phyloP scores from a whole-genome alignment of 495 filamentous ascomycete genomes.

The Hyaloscypha hepaticicola region DNA sequence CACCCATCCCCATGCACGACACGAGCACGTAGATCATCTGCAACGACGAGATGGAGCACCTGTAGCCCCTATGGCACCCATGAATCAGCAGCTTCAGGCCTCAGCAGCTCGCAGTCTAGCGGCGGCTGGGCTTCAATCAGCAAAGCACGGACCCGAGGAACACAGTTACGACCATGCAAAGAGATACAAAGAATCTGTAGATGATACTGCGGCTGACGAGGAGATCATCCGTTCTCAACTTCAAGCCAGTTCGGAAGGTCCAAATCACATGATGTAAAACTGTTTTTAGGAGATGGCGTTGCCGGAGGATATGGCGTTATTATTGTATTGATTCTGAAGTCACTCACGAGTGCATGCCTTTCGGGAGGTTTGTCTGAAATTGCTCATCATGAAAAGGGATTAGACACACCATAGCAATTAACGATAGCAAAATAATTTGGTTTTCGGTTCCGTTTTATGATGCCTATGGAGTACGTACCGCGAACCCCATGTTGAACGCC shows the following conservation, averaged over 20 bases:
- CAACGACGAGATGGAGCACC: constrained; percentile 23
- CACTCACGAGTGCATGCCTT: constrained; percentile 6
- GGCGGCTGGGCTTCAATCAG: constrained; percentile 31
- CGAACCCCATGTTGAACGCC: not conserved
- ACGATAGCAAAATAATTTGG: not conserved
- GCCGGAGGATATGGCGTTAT: not conserved
- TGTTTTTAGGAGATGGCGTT: constrained; percentile 8
- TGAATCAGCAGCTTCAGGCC: constrained; percentile 39
- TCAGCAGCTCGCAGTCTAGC: constrained; percentile 40
- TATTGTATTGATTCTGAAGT: not conserved
- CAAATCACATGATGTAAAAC: constrained; percentile 16
- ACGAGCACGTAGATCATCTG: constrained; percentile 21
- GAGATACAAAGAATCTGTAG: constrained; percentile 33
- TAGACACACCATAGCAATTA: not conserved
- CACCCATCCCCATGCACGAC: constrained; percentile 26
- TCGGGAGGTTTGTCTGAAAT: not conserved
- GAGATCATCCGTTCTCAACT: constrained; percentile 30
- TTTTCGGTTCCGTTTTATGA: not conserved
- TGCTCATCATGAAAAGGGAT: not conserved
- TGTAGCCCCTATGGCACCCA: constrained; percentile 41
- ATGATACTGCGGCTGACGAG: constrained; percentile 28
- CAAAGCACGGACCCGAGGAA: constrained; percentile 35
- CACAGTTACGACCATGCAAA: constrained; percentile 30
- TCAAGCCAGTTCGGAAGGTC: constrained; percentile 19
- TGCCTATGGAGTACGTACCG: not conserved